Percentiles rank a stretch among this genome's conserved stretches.
Evolutionary conservation across 345 rosid species (phyloP).

Genomic region (Firmiana major): DNA sequence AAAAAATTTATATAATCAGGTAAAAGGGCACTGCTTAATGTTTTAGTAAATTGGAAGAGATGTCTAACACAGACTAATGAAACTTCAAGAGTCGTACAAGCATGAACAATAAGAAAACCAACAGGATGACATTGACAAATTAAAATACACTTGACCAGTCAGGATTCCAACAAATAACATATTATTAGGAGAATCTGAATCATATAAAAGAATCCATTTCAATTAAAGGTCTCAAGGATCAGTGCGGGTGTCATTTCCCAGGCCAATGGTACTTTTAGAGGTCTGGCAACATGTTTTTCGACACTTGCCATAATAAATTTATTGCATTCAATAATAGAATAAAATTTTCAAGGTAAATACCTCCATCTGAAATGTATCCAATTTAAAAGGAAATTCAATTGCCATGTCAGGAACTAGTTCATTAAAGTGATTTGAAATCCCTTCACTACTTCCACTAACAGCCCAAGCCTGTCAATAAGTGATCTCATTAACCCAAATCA

Average conservation of each 20-base stretch:
- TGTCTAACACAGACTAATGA: not conserved
- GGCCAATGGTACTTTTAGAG: not conserved
- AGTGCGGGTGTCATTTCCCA: not conserved
- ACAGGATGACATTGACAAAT: not conserved
- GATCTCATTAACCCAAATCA: slow-evolving; percentile 17
- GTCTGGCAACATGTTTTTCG: not conserved
- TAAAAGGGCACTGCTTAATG: not conserved
- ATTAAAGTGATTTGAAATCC: slow-evolving; percentile 66
- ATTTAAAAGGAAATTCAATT: slow-evolving; percentile 80
- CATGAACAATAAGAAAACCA: slow-evolving; percentile 1
- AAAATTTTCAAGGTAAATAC: slow-evolving; percentile 28
- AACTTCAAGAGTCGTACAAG: not conserved
- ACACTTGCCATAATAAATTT: not conserved
- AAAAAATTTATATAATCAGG: not conserved
- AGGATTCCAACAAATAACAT: not conserved
- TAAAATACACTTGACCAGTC: not conserved
- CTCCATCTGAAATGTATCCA: slow-evolving; percentile 94
- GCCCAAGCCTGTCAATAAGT: slow-evolving; percentile 66
- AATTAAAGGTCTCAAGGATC: slow-evolving; percentile 2
- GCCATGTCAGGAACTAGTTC: slow-evolving; percentile 94
- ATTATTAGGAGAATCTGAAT: not conserved
- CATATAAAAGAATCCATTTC: not conserved
- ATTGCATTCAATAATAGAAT: not conserved
- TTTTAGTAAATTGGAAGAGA: not conserved
- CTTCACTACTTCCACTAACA: slow-evolving; percentile 56